Base-by-base conservation (phyloP, 1,284 basidiomycete genomes). In the Malassezia arunalokei region DNA sequence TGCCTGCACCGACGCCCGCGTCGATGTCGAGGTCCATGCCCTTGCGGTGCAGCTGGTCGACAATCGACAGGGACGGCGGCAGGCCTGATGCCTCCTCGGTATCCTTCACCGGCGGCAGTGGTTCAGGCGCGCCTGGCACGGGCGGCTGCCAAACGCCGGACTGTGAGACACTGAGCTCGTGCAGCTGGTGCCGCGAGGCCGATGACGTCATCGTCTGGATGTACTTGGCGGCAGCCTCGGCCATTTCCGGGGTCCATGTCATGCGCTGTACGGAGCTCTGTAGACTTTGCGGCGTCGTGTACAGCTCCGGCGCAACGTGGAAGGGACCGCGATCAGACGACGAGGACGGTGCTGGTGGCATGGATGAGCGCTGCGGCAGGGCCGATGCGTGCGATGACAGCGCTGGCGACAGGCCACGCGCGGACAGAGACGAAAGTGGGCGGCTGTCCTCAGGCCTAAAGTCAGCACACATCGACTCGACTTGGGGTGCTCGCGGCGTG, bases 161-260 rank as follows among this genome's bases (percentile, higher is more conserved):
- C 29, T 48, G 27, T 24, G 51, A 12, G 8, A 17, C 39, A 11
- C 15, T 14, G 8, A 30, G 28, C 11, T 17, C 4, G 2, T 43
- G 42, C 11, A 43, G 15, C 8, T 28, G 28, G 5, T 29, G 12
- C 40, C 40, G 47, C 31, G 40, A 54, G 3, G 47, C 52, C 3
- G 41, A 44, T 8, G 40, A 24, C 8, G 52, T 54, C 41, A 54
- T 49, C 8, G 41, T 20, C 47, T 54, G 52, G 37, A 54, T 44
- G 27, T 54, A 54, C 51, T 54, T 54, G 17, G 51, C 51, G 4
- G 51, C 51, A 6, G 51, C 51, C 43, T 54, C 51, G 9, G 52
- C 52, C 40, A 54, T 44, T 32, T 49, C 52, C 9, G 52, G 52
- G 28, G 52, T 54, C 52, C 52, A 54, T n/a, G 52, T 54, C 42